A percentile compares a stretch with the other conserved stretches of the same genome.
phyloP scores from a whole-genome alignment of 148 eudicot species.

The Fallopia convolvulus region DNA sequence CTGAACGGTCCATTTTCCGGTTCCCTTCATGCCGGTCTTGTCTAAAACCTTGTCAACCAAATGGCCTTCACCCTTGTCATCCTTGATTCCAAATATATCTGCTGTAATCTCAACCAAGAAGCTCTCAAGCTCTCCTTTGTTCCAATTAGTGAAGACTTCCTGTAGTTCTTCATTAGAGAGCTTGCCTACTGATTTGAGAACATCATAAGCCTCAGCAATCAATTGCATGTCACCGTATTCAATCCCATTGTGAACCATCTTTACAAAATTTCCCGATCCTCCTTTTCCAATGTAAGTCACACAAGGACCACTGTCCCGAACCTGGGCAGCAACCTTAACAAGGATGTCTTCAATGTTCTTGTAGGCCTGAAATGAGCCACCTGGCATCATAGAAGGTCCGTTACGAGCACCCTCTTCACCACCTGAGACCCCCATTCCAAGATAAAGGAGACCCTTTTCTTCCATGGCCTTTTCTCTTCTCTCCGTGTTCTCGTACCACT shows the following conservation, averaged over 20 bases:
- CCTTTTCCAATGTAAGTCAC: constrained; percentile 86
- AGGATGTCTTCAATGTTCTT: constrained; percentile 81
- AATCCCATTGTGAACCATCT: constrained; percentile 86
- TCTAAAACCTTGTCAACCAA: constrained; percentile 81
- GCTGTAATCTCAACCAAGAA: constrained; percentile 84
- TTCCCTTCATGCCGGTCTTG: constrained; percentile 95
- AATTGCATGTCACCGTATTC: constrained; percentile 95
- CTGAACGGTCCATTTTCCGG: constrained; percentile 94
- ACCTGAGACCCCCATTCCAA: constrained; percentile 96
- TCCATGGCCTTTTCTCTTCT: constrained; percentile 77
- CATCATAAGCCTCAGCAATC: constrained; percentile 89
- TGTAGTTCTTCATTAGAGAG: constrained; percentile 75
- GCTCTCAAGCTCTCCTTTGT: constrained; percentile 82
- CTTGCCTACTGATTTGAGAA: constrained; percentile 77
- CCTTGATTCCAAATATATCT: constrained; percentile 75
- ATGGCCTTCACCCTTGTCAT: constrained; percentile 74
- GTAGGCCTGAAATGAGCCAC: constrained; percentile 80
- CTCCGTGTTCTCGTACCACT: constrained; percentile 95
- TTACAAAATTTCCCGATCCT: constrained; percentile 83
- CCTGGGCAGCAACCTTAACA: constrained; percentile 87
- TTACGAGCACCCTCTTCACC: constrained; percentile 91
- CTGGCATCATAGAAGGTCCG: constrained; percentile 95
- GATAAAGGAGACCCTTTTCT: constrained; percentile 69
- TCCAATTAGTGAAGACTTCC: constrained; percentile 80
- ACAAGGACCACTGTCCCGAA: constrained; percentile 85